These are phyloP conservation scores for Casaregolazyma suthepensis DNA, from an alignment of 1,139 yeast species.

Conservation along the genomic window DNA sequence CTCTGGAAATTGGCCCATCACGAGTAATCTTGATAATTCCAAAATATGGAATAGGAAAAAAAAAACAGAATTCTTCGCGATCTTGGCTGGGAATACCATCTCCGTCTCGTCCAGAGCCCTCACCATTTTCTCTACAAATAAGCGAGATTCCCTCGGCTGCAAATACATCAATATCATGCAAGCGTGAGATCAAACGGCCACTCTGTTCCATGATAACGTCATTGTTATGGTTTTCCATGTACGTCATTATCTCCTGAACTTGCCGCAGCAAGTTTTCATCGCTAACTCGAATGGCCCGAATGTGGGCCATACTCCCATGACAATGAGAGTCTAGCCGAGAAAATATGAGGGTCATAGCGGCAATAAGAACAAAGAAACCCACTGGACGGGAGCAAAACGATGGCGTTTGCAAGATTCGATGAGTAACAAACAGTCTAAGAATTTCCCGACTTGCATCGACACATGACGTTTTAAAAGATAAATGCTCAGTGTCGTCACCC, in stretches of 20 bases:
- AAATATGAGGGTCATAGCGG: background rate
- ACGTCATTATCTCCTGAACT: background rate
- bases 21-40: background rate
- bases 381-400: background rate
- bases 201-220: background rate
- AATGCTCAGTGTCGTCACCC: background rate
- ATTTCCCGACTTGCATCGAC: background rate
- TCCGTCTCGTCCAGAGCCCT: background rate
- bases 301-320: background rate
- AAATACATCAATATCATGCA: background rate
- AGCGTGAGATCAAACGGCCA: background rate
- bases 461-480: background rate
- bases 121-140: background rate
- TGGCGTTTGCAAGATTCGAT: background rate
- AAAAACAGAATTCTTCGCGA: background rate
- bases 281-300: background rate
- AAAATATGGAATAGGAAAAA: background rate
- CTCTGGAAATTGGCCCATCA: background rate
- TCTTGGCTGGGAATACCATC: background rate
- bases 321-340: background rate
- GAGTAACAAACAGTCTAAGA: background rate
- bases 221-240: background rate
- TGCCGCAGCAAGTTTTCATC: background rate
- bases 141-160: background rate
- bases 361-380: background rate